phyloP scores from a whole-genome alignment of 108 stramenopile species.

The Cylindrotheca closterium region DNA sequence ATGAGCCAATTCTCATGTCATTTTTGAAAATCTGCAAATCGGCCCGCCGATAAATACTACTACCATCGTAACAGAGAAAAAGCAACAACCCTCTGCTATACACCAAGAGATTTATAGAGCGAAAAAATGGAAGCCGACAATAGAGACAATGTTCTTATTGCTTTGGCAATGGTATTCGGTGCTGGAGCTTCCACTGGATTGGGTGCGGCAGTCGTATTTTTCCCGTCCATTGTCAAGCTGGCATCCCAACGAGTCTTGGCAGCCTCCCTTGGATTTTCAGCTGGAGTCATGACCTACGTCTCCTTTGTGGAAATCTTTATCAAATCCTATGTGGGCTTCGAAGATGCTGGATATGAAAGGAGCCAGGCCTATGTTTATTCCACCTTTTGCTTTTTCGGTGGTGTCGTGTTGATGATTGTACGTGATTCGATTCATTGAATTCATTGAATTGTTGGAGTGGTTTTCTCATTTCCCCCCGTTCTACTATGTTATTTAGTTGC shows the following conservation, averaged over 20 bases:
- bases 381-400: conserved; percentile 56
- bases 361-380: conserved; percentile 41
- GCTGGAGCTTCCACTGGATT: conserved; percentile 45
- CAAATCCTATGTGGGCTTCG: conserved; percentile 48
- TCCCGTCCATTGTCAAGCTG: conserved; percentile 50
- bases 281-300: conserved; percentile 89
- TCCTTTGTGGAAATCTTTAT: conserved; percentile 78
- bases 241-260: conserved; percentile 57
- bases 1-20: no score
- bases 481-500: no score
- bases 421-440: no score
- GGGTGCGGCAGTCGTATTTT: conserved; percentile 73
- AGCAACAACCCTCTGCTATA: no score
- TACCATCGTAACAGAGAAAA: no score
- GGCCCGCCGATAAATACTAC: no score
- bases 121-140: no score
- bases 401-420: conserved; percentile 50
- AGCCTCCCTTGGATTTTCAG: conserved; percentile 66
- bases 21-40: no score
- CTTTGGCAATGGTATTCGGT: conserved; percentile 40
- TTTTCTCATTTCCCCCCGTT: no score
- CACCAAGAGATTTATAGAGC: no score
- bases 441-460: no score
- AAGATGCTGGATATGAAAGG: conserved; percentile 29
- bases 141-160: no score